These are phyloP conservation scores for Colletotrichum tamarilloi DNA, from an alignment of 2,329 filamentous ascomycete genomes.

Conservation along the genomic window DNA sequence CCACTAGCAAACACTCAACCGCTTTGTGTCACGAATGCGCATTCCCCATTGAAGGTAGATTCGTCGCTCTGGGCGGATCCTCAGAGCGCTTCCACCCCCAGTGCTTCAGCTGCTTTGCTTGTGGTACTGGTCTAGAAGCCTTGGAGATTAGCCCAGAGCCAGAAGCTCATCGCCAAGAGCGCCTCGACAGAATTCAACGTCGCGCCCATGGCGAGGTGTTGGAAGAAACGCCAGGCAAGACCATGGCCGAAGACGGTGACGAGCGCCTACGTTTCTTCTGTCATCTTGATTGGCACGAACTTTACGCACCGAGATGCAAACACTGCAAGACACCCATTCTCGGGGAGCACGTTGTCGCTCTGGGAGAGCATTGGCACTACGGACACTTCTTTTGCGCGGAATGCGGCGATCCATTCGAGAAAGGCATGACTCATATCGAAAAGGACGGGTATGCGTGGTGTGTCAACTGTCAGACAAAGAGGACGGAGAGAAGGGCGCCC, in stretches of 20 bases:
- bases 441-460: constrained; percentile 99
- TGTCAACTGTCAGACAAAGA: constrained; percentile 89
- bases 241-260: constrained; percentile 78
- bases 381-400: constrained; percentile 99
- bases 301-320: constrained; percentile 92
- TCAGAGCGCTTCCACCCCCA: constrained; percentile 87
- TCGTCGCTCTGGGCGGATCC: constrained; percentile 83
- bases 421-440: constrained; percentile 80
- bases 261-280: constrained; percentile 88
- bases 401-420: constrained; percentile 93
- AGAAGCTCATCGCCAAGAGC: constrained; percentile 73
- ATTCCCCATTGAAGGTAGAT: constrained; percentile 87
- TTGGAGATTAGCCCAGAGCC: constrained; percentile 98
- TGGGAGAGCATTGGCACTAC: constrained; percentile 95
- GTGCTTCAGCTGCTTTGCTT: constrained; percentile 91
- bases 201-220: constrained; percentile 69
- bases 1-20: constrained; percentile 40
- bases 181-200: constrained; percentile 77
- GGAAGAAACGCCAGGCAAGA: constrained; percentile 71
- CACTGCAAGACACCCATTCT: constrained; percentile 97
- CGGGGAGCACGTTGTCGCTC: constrained; percentile 92
- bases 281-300: constrained; percentile 98
- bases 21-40: constrained; percentile 84
- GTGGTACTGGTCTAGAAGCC: constrained; percentile 88
- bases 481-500: constrained; percentile 87